Evolutionary conservation across 495 filamentous ascomycete species (phyloP), one percentile per base, ranked within the genome.

Genomic region (Penicillium canescens): DNA sequence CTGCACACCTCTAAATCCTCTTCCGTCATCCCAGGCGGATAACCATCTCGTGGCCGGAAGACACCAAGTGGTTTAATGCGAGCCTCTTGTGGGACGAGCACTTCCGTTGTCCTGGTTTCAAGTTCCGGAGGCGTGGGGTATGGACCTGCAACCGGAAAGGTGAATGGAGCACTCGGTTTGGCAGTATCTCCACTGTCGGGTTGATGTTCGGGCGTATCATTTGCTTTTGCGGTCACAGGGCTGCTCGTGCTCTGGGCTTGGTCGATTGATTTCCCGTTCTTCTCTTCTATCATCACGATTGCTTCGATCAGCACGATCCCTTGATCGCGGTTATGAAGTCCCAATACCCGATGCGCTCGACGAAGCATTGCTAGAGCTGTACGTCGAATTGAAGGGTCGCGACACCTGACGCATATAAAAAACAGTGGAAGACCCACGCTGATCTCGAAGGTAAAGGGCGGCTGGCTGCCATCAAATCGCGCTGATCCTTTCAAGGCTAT

Each of bases 381-480:
- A 8, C 67, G 61, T 2, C 71, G 55, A 12, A 67, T 39, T 6
- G 7, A 16, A 0, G 64, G 63, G 3, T 70, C 56, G 2, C 67
- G 69, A 43, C 71, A 72, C 54, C 62, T 61, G 3, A 69, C 41
- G 2, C 49, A 57, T 1, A 63, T 66, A 14, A 70, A 50, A 42
- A 60, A 68, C 1, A 68, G 57, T 3, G 66, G 63, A 7, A 62
- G 26, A 4, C 57, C 61, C 9, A 70, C 46, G 8, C 57, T 61
- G 12, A 65, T 36, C 14, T 72, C 69, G 28, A 70, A 71, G 9
- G 65, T 70, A 35, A 66, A 70, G 5, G 62, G 63, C 16, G 66
- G 60, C 21, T 67, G 61, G 8, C 54, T 59, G 2, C 66, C 61
- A 33, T 67, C 62, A 35, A 51, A 16, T n/a, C 52, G 45, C 13